Percentiles rank a stretch among this genome's conserved stretches.
phyloP scores from a whole-genome alignment of 352 stramenopile species.

The Globisporangium polare region DNA sequence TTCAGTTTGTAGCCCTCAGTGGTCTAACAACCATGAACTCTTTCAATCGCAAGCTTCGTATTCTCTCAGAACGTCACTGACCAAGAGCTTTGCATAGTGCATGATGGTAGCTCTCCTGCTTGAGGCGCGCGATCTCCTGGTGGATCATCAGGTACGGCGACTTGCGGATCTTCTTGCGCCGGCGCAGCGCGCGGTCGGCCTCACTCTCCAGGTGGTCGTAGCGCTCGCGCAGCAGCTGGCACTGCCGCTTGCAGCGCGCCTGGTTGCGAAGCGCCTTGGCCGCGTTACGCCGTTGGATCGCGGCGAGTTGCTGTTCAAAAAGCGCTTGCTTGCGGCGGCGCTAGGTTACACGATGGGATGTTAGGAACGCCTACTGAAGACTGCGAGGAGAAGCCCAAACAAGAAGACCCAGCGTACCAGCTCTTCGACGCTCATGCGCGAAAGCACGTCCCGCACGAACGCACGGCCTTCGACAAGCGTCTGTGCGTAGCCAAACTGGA shows the following conservation, averaged over 20 bases:
- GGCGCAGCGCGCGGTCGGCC: constrained; percentile 44
- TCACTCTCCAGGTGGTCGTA: constrained; percentile 57
- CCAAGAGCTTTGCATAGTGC: constrained; percentile 9
- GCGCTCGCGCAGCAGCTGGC: constrained; percentile 31
- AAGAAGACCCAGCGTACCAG: constrained; percentile 27
- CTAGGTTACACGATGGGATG: constrained; percentile 3
- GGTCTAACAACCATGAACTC: background rate
- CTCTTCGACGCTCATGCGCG: constrained; percentile 51
- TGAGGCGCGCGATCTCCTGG: constrained; percentile 47
- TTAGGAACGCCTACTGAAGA: background rate
- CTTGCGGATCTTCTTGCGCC: constrained; percentile 52
- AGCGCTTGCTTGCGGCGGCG: constrained; percentile 35
- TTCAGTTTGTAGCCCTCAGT: background rate
- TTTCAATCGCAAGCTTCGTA: background rate
- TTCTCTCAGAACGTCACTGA: background rate
- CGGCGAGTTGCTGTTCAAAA: constrained; percentile 32
- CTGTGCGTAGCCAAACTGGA: constrained; percentile 50
- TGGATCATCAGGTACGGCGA: constrained; percentile 54
- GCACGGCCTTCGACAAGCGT: constrained; percentile 29
- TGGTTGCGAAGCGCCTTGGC: constrained; percentile 28
- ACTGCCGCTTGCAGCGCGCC: constrained; percentile 35
- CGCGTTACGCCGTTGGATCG: constrained; percentile 28
- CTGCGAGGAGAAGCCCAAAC: background rate
- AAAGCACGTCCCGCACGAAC: constrained; percentile 34
- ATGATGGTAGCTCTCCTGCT: constrained; percentile 34